Percentiles rank a stretch among this genome's conserved stretches.
phyloP scores from a whole-genome alignment of 371 early-diverging fungal genomes.

The Haplosporangium sp. region DNA sequence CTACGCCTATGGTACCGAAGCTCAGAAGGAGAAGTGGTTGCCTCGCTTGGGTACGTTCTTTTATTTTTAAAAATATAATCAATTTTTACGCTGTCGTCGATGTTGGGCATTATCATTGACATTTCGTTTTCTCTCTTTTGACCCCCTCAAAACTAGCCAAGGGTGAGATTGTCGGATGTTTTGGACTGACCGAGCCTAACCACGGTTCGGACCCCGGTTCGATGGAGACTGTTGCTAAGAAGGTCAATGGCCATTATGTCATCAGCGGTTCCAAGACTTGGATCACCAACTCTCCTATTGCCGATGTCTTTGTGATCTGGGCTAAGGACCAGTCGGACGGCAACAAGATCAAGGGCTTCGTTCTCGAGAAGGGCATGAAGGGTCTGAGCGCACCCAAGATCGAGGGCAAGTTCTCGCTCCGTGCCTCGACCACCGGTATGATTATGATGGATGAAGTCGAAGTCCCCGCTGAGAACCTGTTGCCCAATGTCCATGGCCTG shows the following conservation, averaged over 20 bases:
- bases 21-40: conserved; percentile 91
- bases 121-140: too few relatives aligned
- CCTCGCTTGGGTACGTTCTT: conserved; percentile 80
- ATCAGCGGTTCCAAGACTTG: conserved; percentile 96
- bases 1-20: conserved; percentile 92
- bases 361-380: conserved; percentile 91
- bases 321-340: conserved; percentile 89
- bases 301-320: conserved; percentile 98
- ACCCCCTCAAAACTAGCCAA: conserved; percentile 65
- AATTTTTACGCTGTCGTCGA: not conserved
- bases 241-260: conserved; percentile 80
- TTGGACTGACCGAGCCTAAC: conserved; percentile 98
- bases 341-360: conserved; percentile 93
- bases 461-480: conserved; percentile 89
- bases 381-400: conserved; percentile 92
- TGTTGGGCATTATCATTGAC: too few relatives aligned
- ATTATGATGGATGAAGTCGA: conserved; percentile 98
- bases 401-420: conserved; percentile 94
- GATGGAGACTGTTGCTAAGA: conserved; percentile 93
- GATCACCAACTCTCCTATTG: conserved; percentile 99
- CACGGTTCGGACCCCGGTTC: conserved; percentile 96
- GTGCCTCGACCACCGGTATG: conserved; percentile 97
- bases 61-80: not conserved
- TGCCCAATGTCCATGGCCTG: conserved; percentile 90
- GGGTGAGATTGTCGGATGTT: conserved; percentile 92